Base-by-base conservation (phyloP, 2,329 filamentous ascomycete species). In the Cercospora beticola region DNA sequence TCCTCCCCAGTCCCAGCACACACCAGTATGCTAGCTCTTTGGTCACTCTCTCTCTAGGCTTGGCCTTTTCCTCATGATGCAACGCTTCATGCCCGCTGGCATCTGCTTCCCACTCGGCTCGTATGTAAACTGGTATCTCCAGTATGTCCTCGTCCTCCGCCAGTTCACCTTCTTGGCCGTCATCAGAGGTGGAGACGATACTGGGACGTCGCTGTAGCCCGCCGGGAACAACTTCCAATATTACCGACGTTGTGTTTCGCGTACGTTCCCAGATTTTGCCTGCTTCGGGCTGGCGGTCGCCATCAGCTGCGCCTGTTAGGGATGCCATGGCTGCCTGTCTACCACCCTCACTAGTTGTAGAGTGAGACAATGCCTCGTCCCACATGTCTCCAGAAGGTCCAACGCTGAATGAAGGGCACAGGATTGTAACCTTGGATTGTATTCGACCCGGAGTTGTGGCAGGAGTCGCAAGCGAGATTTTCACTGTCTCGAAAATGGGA, bases 241-340 rank as follows among this genome's bases (percentile, higher is more conserved):
- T 92, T 10, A 99, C 92, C 72, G 90, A 95, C 16, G 95, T 95
- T 92, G 94, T 97, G 79, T 98, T 99, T 40, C 94, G 86, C 0
- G 94, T 94, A 64, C 90, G 88, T 71, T 97, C 94, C 92, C 93
- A 99, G n/a, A 98, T 89, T 81, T 98, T 98, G 63, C 94, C 95
- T 0, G 92, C 92, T 79, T 97, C 93, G 16, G 92, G 88, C 76
- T 88, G 89, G 60, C 88, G 86, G 64, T 83, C 84, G 58, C 81
- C 80, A 62, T 82, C 84, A 49, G 81, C 79, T n/a, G 78, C 77
- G 74, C 73, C 77, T 21, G 74, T 78, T 68, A 74, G 68, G 12
- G 73, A 75, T 18, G 76, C 75, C 72, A 78, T 75, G 2, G 76
- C 76, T 26, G 76, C 73, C 71, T 73, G 75, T 52, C 76, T 59